Conservation (phyloP, 106 monocot genomes). For the Dendrobium catenatum region DNA sequence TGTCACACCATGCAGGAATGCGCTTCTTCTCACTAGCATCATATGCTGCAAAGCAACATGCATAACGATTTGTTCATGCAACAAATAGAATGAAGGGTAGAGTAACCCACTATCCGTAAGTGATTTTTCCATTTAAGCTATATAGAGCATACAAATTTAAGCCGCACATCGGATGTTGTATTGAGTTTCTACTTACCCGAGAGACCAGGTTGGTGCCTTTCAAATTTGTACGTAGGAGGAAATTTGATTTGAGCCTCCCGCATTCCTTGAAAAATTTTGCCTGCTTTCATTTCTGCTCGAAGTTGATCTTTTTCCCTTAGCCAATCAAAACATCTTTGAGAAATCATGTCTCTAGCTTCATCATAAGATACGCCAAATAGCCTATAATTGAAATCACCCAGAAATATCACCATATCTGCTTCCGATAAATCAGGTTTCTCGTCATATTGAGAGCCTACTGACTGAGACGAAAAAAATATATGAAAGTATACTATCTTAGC, state of each 20-base stretch:
- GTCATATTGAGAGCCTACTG: conserved; percentile 18
- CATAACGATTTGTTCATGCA: not conserved
- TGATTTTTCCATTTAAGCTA: not conserved
- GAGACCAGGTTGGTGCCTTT: conserved; percentile 22
- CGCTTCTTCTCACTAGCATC: conserved; percentile 68
- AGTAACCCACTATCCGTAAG: not conserved
- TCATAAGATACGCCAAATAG: conserved; percentile 30
- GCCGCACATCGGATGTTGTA: not conserved
- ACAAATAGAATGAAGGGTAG: not conserved
- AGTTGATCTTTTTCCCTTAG: conserved; percentile 43
- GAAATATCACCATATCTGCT: conserved; percentile 39
- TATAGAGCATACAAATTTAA: not conserved
- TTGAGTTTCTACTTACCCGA: conserved; percentile 10
- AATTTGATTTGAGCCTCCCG: conserved; percentile 26
- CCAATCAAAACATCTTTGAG: conserved; percentile 44
- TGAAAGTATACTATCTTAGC: not conserved
- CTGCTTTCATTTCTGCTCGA: conserved; percentile 31
- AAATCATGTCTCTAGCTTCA: conserved; percentile 43
- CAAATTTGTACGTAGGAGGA: conserved; percentile 34
- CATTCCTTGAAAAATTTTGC: conserved; percentile 39
- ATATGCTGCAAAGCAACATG: conserved; percentile 30
- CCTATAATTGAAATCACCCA: conserved; percentile 41
- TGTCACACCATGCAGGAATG: conserved; percentile 69
- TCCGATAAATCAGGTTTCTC: conserved; percentile 38
- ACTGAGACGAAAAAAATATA: conserved; percentile 11